Base-by-base conservation (phyloP, 2,329 filamentous ascomycete species). In the Fusarium citri region DNA sequence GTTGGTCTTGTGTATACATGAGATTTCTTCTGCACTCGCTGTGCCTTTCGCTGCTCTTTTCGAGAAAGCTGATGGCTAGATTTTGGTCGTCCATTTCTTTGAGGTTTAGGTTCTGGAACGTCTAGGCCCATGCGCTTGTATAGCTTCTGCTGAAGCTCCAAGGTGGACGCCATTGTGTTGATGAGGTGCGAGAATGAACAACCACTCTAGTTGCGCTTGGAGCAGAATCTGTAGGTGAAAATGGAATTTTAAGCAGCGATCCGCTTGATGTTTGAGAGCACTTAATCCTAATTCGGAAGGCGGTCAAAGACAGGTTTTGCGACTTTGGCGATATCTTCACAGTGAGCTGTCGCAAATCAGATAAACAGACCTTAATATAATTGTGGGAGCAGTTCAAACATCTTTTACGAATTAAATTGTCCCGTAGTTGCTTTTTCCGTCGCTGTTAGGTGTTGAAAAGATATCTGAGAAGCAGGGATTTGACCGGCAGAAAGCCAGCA, bases 41-140 rank as follows among this genome's bases (percentile, higher is more conserved):
- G 88, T 18, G 86, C 86, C 76, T 90, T 93, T 59, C 92, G 86
- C 62, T 87, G 85, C 56, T 92, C 89, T 81, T 92, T 92, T 71
- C 91, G 85, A 18, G 74, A 74, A 18, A 60, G 45, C 23, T 68
- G 64, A 55, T 54, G 66, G 47, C 69, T 66, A 59, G 72, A 59
- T 59, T 74, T 51, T 15, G 25, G 46, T 40, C 26, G 45, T 31
- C 63, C 56, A 16, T 66, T 65, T 46, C 51, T 59, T 11, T 64
- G 58, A 12, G 70, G 49, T 42, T 53, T 69, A 20, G 55, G 67
- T 14, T 72, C 74, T 12, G 78, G 74, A 4, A 75, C 66, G 49
- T 77, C 74, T 57, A 82, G 60, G 8, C 80, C 80, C 57, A 82
- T 78, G 18, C 73, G 76, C 57, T 78, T 80, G 55, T 80, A 78